phyloP scores from a whole-genome alignment of 345 rosid species.

The Aethionema arabicum region DNA sequence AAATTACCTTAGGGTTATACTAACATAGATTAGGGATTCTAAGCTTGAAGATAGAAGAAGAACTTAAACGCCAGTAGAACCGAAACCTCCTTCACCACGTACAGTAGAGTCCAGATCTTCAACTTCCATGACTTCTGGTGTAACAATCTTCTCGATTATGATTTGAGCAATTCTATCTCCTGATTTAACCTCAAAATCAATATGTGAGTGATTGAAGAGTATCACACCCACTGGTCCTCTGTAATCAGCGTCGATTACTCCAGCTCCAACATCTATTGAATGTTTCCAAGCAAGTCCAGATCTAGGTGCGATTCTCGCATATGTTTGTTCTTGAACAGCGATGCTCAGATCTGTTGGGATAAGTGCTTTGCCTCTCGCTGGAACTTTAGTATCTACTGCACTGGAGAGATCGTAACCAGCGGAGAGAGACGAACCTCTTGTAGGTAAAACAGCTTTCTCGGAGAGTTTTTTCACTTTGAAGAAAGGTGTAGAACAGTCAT shows the following conservation, averaged over 20 bases:
- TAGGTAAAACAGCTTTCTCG: constrained; percentile 65
- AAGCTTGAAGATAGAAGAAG: background rate
- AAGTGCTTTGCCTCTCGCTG: constrained; percentile 80
- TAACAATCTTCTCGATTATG: constrained; percentile 67
- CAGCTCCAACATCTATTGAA: constrained; percentile 77
- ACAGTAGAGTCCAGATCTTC: constrained; percentile 65
- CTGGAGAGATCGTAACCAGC: constrained; percentile 90
- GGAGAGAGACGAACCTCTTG: constrained; percentile 65
- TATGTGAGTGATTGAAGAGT: constrained; percentile 64
- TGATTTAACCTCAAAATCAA: constrained; percentile 55
- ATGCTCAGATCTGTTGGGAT: constrained; percentile 77
- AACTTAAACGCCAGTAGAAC: constrained; percentile 62
- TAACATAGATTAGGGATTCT: background rate
- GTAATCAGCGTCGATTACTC: constrained; percentile 80
- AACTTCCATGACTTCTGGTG: constrained; percentile 65
- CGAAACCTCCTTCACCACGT: constrained; percentile 84
- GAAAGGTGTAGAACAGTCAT: constrained; percentile 17
- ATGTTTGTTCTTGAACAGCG: constrained; percentile 66
- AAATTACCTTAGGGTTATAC: constrained; percentile 10
- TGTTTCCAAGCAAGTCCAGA: constrained; percentile 82
- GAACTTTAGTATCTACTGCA: constrained; percentile 61
- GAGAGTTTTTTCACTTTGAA: constrained; percentile 76
- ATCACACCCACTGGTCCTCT: constrained; percentile 79
- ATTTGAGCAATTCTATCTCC: constrained; percentile 77
- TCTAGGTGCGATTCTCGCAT: constrained; percentile 80